These are phyloP conservation scores for Hansenula lynferdii DNA, from an alignment of 1,139 yeast genomes.

Conservation along the genomic window DNA sequence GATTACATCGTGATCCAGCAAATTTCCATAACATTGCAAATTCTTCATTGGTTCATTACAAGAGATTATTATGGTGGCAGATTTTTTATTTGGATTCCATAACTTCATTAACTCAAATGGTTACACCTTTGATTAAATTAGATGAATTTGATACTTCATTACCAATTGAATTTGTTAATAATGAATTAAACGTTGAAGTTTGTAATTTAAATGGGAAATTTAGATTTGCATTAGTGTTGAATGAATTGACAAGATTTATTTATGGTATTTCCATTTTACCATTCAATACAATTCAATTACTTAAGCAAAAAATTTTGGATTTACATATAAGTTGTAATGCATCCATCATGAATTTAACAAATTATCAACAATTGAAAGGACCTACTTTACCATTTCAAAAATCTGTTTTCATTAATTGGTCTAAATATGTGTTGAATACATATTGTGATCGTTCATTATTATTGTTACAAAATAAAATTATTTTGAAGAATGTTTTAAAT, in stretches of 20 bases:
- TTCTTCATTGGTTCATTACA: constrained; percentile 42
- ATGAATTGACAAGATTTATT: constrained; percentile 35
- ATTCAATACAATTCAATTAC: constrained; percentile 34
- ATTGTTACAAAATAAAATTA: constrained; percentile 49
- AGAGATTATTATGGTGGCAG: constrained; percentile 63
- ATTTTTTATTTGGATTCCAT: constrained; percentile 56
- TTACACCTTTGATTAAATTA: constrained; percentile 50
- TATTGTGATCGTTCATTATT: constrained; percentile 54
- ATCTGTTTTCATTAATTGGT: constrained; percentile 43
- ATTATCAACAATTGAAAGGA: constrained; percentile 16
- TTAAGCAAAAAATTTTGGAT: constrained; percentile 44
- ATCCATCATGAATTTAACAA: constrained; percentile 32
- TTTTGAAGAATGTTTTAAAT: constrained; percentile 20
- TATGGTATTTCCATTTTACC: constrained; percentile 22
- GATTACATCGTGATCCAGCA: constrained; percentile 56
- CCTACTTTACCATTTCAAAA: constrained; percentile 36
- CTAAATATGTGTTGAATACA: constrained; percentile 41
- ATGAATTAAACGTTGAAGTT: constrained; percentile 18
- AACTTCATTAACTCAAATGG: constrained; percentile 51
- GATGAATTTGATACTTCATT: constrained; percentile 54
- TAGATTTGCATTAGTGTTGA: constrained; percentile 45
- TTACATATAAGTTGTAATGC: constrained; percentile 45
- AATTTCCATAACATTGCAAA: constrained; percentile 43
- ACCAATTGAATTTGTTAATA: constrained; percentile 39
- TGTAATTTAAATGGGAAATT: constrained; percentile 49